Conservation (phyloP, 2,329 filamentous ascomycete genomes). For the Pezicula neosporulosa region DNA sequence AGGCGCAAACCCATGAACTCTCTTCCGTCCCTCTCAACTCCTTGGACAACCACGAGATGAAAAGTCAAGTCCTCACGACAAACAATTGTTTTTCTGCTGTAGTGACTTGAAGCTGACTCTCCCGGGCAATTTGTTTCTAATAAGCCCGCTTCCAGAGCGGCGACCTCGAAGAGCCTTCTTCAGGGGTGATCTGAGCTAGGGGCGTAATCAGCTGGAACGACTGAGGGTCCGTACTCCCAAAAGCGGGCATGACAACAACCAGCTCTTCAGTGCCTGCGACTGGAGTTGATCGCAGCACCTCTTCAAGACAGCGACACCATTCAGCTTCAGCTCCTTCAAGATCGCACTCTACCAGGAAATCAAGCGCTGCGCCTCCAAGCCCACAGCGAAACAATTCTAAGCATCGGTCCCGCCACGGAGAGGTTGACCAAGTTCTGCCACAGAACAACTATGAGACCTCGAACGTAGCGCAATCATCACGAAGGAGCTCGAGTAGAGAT, state of each 20-base stretch:
- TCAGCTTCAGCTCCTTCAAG: conserved; percentile 18
- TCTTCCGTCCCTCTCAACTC: no score
- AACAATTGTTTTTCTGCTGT: no score
- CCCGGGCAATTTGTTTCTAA: no score
- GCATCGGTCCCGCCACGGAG: conserved; percentile 32
- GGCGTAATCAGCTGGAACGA: no score
- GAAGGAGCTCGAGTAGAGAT: conserved; percentile 27
- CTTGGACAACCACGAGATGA: no score
- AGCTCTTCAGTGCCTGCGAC: conserved; percentile 11
- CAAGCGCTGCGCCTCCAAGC: conserved; percentile 12
- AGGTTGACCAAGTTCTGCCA: conserved; percentile 39
- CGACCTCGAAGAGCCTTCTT: no score
- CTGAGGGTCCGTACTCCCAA: not conserved
- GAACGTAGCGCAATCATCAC: conserved; percentile 48
- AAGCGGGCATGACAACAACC: conserved; percentile 5
- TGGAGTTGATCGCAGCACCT: conserved; percentile 19
- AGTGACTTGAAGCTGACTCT: no score
- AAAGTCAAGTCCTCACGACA: no score
- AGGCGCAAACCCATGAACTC: no score
- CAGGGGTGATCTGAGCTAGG: no score
- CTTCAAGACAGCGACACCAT: conserved; percentile 18
- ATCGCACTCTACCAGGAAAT: conserved; percentile 25
- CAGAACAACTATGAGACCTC: conserved; percentile 73
- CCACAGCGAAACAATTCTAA: conserved; percentile 22
- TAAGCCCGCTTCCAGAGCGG: no score